Percentiles rank a stretch among this genome's conserved stretches.
These are phyloP conservation scores for Trifolium repens DNA, from an alignment of 306 rosid species.

Conservation along the genomic window DNA sequence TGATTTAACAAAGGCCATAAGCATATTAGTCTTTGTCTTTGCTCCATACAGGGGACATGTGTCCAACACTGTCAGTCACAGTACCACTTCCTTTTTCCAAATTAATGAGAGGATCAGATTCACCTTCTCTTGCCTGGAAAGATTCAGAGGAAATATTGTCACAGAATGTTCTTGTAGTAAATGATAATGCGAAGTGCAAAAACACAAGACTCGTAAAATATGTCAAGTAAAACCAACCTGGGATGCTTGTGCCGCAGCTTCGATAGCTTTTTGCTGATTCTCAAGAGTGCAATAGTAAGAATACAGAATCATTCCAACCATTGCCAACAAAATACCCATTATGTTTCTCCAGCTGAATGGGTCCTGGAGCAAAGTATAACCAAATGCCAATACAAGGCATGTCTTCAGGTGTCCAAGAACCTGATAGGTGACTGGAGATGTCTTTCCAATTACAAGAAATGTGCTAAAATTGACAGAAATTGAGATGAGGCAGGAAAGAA, in stretches of 20 bases:
- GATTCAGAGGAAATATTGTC: constrained; percentile 32
- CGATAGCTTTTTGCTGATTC: constrained; percentile 75
- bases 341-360: constrained; percentile 96
- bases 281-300: constrained; percentile 77
- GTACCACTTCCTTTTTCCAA: constrained; percentile 63
- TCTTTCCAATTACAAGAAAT: constrained; percentile 92
- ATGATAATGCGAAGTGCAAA: constrained; percentile 21
- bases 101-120: constrained; percentile 64
- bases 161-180: constrained; percentile 17
- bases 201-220: not conserved
- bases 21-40: constrained; percentile 66
- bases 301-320: constrained; percentile 86
- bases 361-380: constrained; percentile 80
- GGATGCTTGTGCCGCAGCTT: constrained; percentile 58
- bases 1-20: constrained; percentile 43
- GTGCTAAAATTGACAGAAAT: constrained; percentile 97
- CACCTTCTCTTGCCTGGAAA: constrained; percentile 72
- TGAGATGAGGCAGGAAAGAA: constrained; percentile 88
- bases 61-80: constrained; percentile 51
- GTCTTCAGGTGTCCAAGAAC: constrained; percentile 98
- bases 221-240: constrained; percentile 56
- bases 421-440: constrained; percentile 97
- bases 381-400: constrained; percentile 90
- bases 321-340: constrained; percentile 77
- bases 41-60: constrained; percentile 60